Evolutionary conservation across 2,329 filamentous ascomycete genomes (phyloP).

Genomic region (Exserohilum turcica): DNA sequence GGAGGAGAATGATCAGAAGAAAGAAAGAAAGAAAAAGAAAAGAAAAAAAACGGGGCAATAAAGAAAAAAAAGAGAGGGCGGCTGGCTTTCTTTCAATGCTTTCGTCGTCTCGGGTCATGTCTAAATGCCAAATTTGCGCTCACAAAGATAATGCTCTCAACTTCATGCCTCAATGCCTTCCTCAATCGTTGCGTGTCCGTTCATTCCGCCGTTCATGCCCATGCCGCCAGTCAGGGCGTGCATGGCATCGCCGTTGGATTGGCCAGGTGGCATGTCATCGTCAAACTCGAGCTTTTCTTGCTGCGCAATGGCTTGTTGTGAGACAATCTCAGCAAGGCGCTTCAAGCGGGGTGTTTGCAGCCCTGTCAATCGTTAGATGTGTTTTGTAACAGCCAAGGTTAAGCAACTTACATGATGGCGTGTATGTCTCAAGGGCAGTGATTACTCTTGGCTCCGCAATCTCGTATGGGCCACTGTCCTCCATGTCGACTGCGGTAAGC

Average conservation of each 20-base stretch:
- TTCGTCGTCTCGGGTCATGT: conserved; percentile 16
- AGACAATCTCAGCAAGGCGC: conserved; percentile 96
- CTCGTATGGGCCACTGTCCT: conserved; percentile 97
- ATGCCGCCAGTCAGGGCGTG: conserved; percentile 17
- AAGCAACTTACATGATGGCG: conserved; percentile 81
- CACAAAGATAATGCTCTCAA: conserved; percentile 12
- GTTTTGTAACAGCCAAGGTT: background rate
- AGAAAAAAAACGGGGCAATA: too few relatives aligned
- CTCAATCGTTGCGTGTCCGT: conserved; percentile 25
- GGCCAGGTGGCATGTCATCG: conserved; percentile 17
- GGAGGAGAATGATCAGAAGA: background rate
- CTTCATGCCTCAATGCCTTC: conserved; percentile 25
- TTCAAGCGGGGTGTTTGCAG: conserved; percentile 94
- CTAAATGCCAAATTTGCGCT: conserved; percentile 17
- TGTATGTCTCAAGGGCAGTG: conserved; percentile 96
- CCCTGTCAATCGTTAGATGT: conserved; percentile 62
- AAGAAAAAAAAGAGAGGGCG: too few relatives aligned
- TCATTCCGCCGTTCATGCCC: conserved; percentile 23
- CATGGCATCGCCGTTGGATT: conserved; percentile 30
- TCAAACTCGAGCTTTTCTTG: conserved; percentile 78
- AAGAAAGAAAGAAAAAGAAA: too few relatives aligned
- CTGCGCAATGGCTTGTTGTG: conserved; percentile 92
- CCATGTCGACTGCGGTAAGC: conserved; percentile 95
- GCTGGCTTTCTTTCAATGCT: background rate
- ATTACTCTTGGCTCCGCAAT: conserved; percentile 97